phyloP scores from a whole-genome alignment of 441 rosid species.

The Adansonia gregorii region DNA sequence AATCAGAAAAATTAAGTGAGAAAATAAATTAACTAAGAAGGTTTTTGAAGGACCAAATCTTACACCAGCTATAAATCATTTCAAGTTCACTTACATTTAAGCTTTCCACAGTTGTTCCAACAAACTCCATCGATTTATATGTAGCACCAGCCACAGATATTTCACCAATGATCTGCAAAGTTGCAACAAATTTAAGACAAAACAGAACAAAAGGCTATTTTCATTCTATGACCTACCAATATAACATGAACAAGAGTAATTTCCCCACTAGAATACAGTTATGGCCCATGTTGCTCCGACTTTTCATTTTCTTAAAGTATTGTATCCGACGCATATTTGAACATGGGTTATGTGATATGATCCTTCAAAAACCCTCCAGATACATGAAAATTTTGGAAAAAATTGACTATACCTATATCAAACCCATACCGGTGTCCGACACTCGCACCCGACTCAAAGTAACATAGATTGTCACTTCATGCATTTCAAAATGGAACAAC shows the following conservation, averaged over 20 bases:
- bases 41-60: conserved; percentile 16
- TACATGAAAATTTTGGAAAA: too few species aligned
- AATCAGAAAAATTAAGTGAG: conserved; percentile 22
- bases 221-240: not conserved
- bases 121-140: conserved; percentile 95
- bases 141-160: conserved; percentile 97
- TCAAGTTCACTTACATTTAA: conserved; percentile 59
- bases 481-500: conserved; percentile 18
- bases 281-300: not conserved
- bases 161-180: conserved; percentile 89
- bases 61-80: conserved; percentile 2
- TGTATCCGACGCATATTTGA: too few species aligned
- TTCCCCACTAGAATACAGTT: not conserved
- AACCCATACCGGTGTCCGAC: too few species aligned
- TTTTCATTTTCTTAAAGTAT: too few species aligned
- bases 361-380: too few species aligned
- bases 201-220: not conserved
- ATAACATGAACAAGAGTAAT: not conserved
- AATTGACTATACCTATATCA: too few species aligned
- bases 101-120: conserved; percentile 86
- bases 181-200: not conserved
- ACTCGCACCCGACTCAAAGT: too few species aligned
- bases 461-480: not conserved
- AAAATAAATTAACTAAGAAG: not conserved
- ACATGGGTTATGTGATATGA: too few species aligned